A percentile compares a stretch with the other conserved stretches of the same genome.
phyloP scores from a whole-genome alignment of 805 yeast genomes.

The Torulaspora quercuum region DNA sequence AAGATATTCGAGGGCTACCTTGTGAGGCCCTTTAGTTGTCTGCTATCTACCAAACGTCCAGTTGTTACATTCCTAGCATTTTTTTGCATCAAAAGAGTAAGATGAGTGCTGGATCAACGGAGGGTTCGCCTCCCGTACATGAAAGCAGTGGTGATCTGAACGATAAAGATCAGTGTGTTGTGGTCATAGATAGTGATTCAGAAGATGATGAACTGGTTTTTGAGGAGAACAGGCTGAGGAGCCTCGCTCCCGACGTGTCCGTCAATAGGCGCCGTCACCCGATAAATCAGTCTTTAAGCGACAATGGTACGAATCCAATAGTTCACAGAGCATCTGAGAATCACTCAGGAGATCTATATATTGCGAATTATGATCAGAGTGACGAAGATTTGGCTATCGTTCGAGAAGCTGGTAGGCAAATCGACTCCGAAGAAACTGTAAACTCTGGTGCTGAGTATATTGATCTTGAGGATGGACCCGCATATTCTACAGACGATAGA shows the following conservation, averaged over 20 bases:
- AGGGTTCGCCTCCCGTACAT: not conserved
- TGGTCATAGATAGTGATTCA: conserved; percentile 31
- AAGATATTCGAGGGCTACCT: too few relatives aligned
- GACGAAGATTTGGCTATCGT: conserved; percentile 26
- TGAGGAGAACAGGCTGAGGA: conserved; percentile 14
- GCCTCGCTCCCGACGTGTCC: conserved; percentile 18
- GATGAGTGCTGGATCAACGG: conserved; percentile 4
- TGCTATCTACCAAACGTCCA: too few relatives aligned
- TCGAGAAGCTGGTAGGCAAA: conserved; percentile 16
- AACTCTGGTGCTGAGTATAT: conserved; percentile 30
- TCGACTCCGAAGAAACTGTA: conserved; percentile 19
- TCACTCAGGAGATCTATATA: conserved; percentile 3
- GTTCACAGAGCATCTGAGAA: not conserved
- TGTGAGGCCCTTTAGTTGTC: too few relatives aligned
- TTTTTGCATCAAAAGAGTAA: too few relatives aligned
- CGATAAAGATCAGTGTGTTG: conserved; percentile 12
- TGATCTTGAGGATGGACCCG: conserved; percentile 27
- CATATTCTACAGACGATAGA: not conserved
- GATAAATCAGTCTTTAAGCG: conserved; percentile 18
- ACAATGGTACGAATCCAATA: conserved; percentile 12
- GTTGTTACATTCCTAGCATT: too few relatives aligned
- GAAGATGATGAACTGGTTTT: conserved; percentile 27
- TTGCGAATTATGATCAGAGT: conserved; percentile 7
- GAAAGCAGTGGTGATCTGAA: conserved; percentile 6
- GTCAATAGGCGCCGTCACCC: conserved; percentile 21